Conservation (phyloP, 768 basidiomycete genomes). For the Coprinopsis strossmayeri region DNA sequence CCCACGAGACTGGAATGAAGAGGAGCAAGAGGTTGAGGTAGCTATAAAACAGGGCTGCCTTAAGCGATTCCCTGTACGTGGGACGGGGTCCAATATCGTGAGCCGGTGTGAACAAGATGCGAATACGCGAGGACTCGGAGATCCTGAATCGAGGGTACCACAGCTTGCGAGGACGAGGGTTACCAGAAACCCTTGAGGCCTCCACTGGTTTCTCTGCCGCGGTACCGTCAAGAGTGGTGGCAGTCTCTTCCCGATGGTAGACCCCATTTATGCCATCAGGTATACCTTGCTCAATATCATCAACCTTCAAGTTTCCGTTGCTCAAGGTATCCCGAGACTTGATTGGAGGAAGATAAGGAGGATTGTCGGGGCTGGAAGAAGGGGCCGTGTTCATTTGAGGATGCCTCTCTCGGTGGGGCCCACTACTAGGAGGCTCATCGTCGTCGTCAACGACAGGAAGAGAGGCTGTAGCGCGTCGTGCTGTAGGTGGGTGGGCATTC, state of each 20-base stretch:
- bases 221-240: conserved; percentile 5
- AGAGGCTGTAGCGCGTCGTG: background rate
- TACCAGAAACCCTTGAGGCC: conserved; percentile 1
- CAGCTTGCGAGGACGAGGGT: conserved; percentile 1
- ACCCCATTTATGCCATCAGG: conserved; percentile 8
- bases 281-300: conserved; percentile 12
- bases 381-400: conserved; percentile 30
- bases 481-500: conserved; percentile 1
- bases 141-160: background rate
- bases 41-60: conserved; percentile 26
- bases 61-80: conserved; percentile 26
- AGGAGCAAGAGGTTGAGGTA: conserved; percentile 37
- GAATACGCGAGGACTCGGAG: conserved; percentile 18
- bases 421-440: conserved; percentile 6
- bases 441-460: background rate
- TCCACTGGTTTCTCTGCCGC: conserved; percentile 7
- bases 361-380: background rate
- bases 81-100: conserved; percentile 29
- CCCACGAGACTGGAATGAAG: conserved; percentile 47
- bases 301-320: conserved; percentile 4
- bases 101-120: conserved; percentile 25
- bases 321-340: conserved; percentile 10
- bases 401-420: conserved; percentile 1
- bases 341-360: conserved; percentile 5
- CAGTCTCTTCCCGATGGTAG: conserved; percentile 7